Evolutionary conservation across 2,329 filamentous ascomycete genomes (phyloP).

Genomic region (Pseudopyrenochaeta lycopersici): DNA sequence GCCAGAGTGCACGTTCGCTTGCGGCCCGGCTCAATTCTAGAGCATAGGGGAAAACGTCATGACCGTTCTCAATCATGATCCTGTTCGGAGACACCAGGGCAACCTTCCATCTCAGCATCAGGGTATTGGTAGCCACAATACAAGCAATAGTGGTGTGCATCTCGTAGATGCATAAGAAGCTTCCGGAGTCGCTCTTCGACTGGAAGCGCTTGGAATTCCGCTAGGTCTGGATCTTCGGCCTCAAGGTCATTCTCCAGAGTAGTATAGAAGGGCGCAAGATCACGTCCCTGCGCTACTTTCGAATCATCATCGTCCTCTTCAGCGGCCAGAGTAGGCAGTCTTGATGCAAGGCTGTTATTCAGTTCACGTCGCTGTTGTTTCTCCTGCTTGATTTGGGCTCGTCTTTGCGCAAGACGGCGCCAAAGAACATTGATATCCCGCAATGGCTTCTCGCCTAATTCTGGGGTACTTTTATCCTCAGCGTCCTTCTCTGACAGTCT

Average conservation of each 20-base stretch:
- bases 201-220: slow-evolving; percentile 77
- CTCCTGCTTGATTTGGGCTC: slow-evolving; percentile 76
- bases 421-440: slow-evolving; percentile 80
- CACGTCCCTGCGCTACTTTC: slow-evolving; percentile 71
- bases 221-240: slow-evolving; percentile 81
- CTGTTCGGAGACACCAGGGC: slow-evolving; percentile 86
- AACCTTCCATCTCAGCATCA: slow-evolving; percentile 80
- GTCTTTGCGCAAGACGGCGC: slow-evolving; percentile 74
- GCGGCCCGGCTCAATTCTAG: not conserved
- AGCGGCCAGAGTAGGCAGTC: slow-evolving; percentile 67
- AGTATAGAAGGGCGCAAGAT: slow-evolving; percentile 56
- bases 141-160: slow-evolving; percentile 84
- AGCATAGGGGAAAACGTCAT: not conserved
- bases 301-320: slow-evolving; percentile 79
- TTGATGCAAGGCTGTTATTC: slow-evolving; percentile 47
- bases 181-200: slow-evolving; percentile 71
- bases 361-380: slow-evolving; percentile 39
- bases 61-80: slow-evolving; percentile 69
- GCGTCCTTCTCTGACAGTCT: slow-evolving; percentile 64
- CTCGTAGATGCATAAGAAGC: slow-evolving; percentile 74
- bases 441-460: slow-evolving; percentile 60
- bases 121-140: slow-evolving; percentile 92
- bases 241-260: slow-evolving; percentile 74
- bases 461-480: slow-evolving; percentile 31
- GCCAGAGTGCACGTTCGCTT: no score